Percentiles rank a stretch among this genome's conserved stretches.
phyloP scores from a whole-genome alignment of 139 green algal species.

The Tetraselmis chui region DNA sequence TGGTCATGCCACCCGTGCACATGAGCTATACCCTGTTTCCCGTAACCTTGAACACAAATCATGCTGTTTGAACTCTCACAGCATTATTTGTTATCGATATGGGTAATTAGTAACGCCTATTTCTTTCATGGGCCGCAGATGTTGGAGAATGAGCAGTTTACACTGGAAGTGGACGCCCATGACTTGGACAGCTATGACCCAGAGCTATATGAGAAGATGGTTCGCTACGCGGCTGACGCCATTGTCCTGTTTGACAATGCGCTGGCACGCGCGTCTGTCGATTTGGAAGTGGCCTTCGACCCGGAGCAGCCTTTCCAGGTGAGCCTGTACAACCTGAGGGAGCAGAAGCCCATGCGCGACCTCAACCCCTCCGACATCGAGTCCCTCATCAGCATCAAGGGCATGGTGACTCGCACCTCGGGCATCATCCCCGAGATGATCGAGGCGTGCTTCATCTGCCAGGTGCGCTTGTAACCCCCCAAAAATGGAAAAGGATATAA shows the following conservation, averaged over 20 bases:
- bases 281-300: too few relatives aligned
- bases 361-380: conserved; percentile 92
- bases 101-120: too few relatives aligned
- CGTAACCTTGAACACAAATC: too few relatives aligned
- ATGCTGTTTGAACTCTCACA: too few relatives aligned
- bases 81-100: too few relatives aligned
- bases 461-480: conserved; percentile 2
- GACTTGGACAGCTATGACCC: background rate
- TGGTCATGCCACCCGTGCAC: too few relatives aligned
- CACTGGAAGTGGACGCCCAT: background rate
- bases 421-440: conserved; percentile 90
- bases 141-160: background rate
- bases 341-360: conserved; percentile 78
- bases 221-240: background rate
- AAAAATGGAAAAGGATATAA: too few relatives aligned
- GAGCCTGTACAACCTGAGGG: conserved; percentile 82
- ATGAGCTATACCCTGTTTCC: too few relatives aligned
- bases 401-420: conserved; percentile 90
- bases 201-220: background rate
- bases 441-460: conserved; percentile 39
- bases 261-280: too few relatives aligned
- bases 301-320: conserved; percentile 63
- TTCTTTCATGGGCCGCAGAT: background rate
- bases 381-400: conserved; percentile 80
- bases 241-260: background rate